Evolutionary conservation across 441 rosid genomes (phyloP).

Genomic region (Populus tomentosa): DNA sequence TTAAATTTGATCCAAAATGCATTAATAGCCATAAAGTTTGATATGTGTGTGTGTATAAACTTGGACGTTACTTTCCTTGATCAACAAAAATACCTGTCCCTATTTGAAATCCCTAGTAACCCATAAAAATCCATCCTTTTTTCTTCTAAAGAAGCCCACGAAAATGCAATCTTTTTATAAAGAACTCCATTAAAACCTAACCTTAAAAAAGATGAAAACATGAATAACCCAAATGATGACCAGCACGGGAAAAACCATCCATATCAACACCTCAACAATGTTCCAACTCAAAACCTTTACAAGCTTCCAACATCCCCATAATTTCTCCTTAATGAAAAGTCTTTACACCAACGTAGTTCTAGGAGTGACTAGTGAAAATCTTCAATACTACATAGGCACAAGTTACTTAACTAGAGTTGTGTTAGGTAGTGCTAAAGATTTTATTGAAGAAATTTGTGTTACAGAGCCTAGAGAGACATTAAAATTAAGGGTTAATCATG

Average conservation of each 20-base stretch:
- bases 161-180: neutral
- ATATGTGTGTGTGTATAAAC: no score
- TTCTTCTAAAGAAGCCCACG: no score
- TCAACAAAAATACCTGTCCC: no score
- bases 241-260: constrained; percentile 39
- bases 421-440: constrained; percentile 39
- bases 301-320: constrained; percentile 58
- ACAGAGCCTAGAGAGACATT: constrained; percentile 46
- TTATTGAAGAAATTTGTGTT: constrained; percentile 34
- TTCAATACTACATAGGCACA: constrained; percentile 53
- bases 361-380: constrained; percentile 37
- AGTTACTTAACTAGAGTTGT: constrained; percentile 45
- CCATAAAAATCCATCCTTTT: no score
- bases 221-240: constrained; percentile 23
- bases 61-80: no score
- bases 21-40: no score
- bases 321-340: constrained; percentile 50
- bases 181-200: neutral
- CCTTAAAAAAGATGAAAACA: neutral
- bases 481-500: constrained; percentile 42
- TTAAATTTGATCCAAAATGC: no score
- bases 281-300: constrained; percentile 41
- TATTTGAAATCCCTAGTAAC: no score
- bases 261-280: constrained; percentile 37
- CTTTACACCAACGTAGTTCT: constrained; percentile 35